Base-by-base conservation (phyloP, 768 basidiomycete genomes). In the Infundibulicybe gibba region DNA sequence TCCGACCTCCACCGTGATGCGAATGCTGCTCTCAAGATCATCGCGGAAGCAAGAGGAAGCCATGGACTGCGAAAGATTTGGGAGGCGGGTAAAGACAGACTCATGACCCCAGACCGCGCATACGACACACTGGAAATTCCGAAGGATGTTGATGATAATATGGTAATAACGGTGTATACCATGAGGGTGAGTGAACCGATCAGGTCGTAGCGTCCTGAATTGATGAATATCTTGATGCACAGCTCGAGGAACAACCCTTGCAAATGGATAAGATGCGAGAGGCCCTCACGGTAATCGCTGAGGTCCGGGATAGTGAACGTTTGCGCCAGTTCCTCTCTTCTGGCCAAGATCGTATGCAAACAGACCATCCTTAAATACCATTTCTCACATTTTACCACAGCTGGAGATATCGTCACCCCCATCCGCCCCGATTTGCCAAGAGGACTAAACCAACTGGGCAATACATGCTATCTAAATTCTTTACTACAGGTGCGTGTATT, bases 381-480 rank as follows among this genome's bases (percentile, higher is more conserved):
- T n/a, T 41, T 31, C 34, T 57, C 2, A 53, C 40, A n/a, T 34
- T 25, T 15, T 40, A 5, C 41, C 42, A 2, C 51, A 92, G 86
- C 85, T 49, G 90, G 87, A 16, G 87, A 86, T 40, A 64, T 77
- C n/a, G 57, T 69, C 17, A 61, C 67, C 5, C 69, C 74, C 32
- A 79, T 68, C 2, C 75, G 76, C 39, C 73, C 72, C 3, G 90
- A 91, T 50, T 73, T 87, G 58, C 92, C 92, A 20, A 79, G 91
- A 47, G 93, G 92, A 5, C 74, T 94, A 21, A 87, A 93, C 59
- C 92, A 94, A 58, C 75, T 91, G 16, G 90, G 90, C 42, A 93
- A 92, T 55, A 93, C 90, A 0, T 92, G 91, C 57, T 92, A 91
- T 57, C 70, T 90, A 40, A 93, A 91, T 59, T 92, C 87, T 32